These are phyloP conservation scores for Diaporthe ampelina DNA, from an alignment of 2,329 filamentous ascomycete genomes.

Conservation along the genomic window DNA sequence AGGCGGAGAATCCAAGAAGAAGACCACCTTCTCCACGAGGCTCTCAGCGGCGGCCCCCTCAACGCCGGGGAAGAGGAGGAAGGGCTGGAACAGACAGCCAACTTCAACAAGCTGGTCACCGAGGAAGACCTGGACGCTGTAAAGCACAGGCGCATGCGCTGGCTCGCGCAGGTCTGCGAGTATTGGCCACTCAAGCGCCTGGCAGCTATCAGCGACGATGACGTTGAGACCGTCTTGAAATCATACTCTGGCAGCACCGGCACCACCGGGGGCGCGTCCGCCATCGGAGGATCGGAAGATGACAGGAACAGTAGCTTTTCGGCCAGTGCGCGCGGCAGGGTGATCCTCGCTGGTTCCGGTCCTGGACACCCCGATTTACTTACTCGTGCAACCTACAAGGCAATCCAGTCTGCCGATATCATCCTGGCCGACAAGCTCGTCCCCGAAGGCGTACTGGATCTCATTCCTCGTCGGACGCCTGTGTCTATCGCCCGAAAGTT, in stretches of 20 bases:
- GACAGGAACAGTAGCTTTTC: slow-evolving; percentile 46
- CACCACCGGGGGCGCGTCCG: slow-evolving; percentile 37
- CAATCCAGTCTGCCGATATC: slow-evolving; percentile 81
- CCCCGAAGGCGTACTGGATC: slow-evolving; percentile 85
- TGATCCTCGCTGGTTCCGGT: slow-evolving; percentile 92
- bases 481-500: slow-evolving; percentile 97
- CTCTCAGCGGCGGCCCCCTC: slow-evolving; percentile 47
- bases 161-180: slow-evolving; percentile 96
- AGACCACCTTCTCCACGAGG: slow-evolving; percentile 64
- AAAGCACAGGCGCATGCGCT: slow-evolving; percentile 87
- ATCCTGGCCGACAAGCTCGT: slow-evolving; percentile 90
- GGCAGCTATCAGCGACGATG: slow-evolving; percentile 82
- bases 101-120: slow-evolving; percentile 86
- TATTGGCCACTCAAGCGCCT: slow-evolving; percentile 94
- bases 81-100: slow-evolving; percentile 80
- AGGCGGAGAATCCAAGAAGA: slow-evolving; percentile 81
- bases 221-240: slow-evolving; percentile 82
- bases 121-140: slow-evolving; percentile 80
- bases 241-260: slow-evolving; percentile 68
- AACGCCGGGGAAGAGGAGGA: slow-evolving; percentile 61
- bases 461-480: slow-evolving; percentile 90
- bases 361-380: slow-evolving; percentile 94
- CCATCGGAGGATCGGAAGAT: slow-evolving; percentile 40
- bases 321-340: slow-evolving; percentile 67
- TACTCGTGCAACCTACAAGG: slow-evolving; percentile 84